These are phyloP conservation scores for Ophiobolus disseminans DNA, from an alignment of 2,329 filamentous ascomycete genomes.

Conservation along the genomic window DNA sequence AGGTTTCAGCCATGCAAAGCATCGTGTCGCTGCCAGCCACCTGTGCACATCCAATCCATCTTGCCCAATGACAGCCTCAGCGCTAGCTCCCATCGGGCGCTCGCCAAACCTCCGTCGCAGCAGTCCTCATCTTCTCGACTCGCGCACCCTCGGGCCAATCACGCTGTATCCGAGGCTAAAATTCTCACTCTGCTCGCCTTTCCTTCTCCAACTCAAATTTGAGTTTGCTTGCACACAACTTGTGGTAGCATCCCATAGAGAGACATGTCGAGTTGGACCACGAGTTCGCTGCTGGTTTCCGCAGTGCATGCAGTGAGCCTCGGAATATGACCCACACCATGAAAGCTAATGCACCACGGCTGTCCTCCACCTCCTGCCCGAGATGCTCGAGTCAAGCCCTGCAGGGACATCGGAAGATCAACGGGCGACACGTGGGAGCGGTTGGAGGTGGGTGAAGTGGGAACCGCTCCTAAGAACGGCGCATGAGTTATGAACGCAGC, in stretches of 20 bases:
- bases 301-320: too few species aligned
- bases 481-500: neutral
- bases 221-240: too few species aligned
- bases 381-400: conserved; percentile 1
- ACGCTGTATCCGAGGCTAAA: neutral
- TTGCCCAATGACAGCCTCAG: conserved; percentile 9
- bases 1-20: conserved; percentile 21
- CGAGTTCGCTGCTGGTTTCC: too few species aligned
- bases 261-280: too few species aligned
- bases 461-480: neutral
- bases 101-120: conserved; percentile 38
- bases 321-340: too few species aligned
- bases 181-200: neutral
- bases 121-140: conserved; percentile 47
- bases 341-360: neutral
- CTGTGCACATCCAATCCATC: conserved; percentile 4
- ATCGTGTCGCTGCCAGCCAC: conserved; percentile 15
- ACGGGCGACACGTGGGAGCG: conserved; percentile 26
- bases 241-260: too few species aligned
- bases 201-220: neutral
- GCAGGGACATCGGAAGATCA: conserved; percentile 13
- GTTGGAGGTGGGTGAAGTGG: conserved; percentile 20
- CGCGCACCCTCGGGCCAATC: conserved; percentile 2
- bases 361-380: neutral
- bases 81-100: conserved; percentile 20